Evolutionary conservation across 306 rosid species (phyloP).

Genomic region (Vigna unguiculata): DNA sequence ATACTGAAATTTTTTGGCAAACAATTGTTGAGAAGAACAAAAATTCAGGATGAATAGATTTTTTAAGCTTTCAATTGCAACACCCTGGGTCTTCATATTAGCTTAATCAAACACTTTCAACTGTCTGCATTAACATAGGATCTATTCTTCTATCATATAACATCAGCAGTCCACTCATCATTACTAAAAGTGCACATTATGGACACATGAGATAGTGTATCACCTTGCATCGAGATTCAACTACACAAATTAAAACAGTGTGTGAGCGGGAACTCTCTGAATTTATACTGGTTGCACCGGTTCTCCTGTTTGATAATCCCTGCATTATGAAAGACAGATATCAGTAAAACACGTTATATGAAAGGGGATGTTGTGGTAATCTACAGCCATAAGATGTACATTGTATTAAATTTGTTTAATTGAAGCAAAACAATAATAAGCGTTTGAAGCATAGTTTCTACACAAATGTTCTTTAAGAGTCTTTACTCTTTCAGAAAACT

Average conservation of each 20-base stretch:
- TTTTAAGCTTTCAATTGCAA: conserved; percentile 17
- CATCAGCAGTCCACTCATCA: not conserved
- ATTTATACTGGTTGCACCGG: conserved; percentile 95
- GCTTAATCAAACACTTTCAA: not conserved
- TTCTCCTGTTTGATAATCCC: conserved; percentile 96
- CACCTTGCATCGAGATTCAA: conserved; percentile 97
- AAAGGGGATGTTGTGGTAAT: not conserved
- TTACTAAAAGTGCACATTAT: too few relatives aligned
- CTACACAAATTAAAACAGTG: conserved; percentile 96
- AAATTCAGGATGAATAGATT: not conserved
- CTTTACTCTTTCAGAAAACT: conserved; percentile 2
- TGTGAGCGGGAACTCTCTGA: conserved; percentile 99
- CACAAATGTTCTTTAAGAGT: not conserved
- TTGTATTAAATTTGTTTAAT: conserved; percentile 9
- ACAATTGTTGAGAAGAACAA: conserved; percentile 15
- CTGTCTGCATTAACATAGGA: not conserved
- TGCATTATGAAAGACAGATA: conserved; percentile 50
- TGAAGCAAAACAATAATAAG: conserved; percentile 4
- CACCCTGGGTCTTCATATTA: not conserved
- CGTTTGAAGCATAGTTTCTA: not conserved
- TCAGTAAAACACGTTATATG: not conserved
- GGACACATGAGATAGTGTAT: conserved; percentile 27
- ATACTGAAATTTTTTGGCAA: conserved; percentile 16
- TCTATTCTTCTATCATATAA: conserved; percentile 15
- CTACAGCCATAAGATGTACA: not conserved